Evolutionary conservation across 495 filamentous ascomycete genomes (phyloP), one percentile per base, ranked within the genome.

Genomic region (Trichoderma virens): DNA sequence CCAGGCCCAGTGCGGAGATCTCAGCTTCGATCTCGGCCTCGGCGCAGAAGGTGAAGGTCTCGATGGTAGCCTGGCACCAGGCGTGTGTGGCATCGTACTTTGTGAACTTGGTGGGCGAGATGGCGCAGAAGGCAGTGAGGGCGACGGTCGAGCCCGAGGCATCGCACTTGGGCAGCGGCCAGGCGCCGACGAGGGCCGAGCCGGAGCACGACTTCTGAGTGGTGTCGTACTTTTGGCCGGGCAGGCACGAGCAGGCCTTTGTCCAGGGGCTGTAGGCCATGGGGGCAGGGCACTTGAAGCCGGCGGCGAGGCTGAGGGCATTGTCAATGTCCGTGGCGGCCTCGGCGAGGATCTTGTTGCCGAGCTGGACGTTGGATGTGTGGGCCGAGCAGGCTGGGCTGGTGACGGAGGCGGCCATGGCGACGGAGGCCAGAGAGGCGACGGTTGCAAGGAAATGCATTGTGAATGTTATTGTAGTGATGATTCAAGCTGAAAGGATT

Each of bases 211-310:
- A 13, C 25, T 27, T 30, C 23, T 13, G 9, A 25, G 51, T 56
- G 51, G 51, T 56, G 51, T 56, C 51, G 51, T 16, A 56, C 23
- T 9, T 28, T 25, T 30, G 51, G 51, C 51, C 51, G 51, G 51
- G 51, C 23, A 8, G 51, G 23, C 51, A 56, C 9, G 23, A 8
- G 51, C 51, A 56, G 51, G 51, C 23, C 51, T 56, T 56, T 23
- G 20, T n/a, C 51, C 51, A 56, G 51, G 51, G 51, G 51, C 51
- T 56, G 51, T 56, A 56, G 51, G 51, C 23, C 51, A 56, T 56
- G 51, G 23, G 23, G 23, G 23, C 25, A 5, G 51, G 51, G 51
- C 51, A 56, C 25, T 56, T 30, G 51, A 56, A 56, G 51, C 51
- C 51, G 51, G 5, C 25, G 51, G 51, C 51, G 51, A 56, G 51